A percentile compares a stretch with the other conserved stretches of the same genome.
phyloP scores from a whole-genome alignment of 2,329 filamentous ascomycete genomes.

The Sporothrix phasma region DNA sequence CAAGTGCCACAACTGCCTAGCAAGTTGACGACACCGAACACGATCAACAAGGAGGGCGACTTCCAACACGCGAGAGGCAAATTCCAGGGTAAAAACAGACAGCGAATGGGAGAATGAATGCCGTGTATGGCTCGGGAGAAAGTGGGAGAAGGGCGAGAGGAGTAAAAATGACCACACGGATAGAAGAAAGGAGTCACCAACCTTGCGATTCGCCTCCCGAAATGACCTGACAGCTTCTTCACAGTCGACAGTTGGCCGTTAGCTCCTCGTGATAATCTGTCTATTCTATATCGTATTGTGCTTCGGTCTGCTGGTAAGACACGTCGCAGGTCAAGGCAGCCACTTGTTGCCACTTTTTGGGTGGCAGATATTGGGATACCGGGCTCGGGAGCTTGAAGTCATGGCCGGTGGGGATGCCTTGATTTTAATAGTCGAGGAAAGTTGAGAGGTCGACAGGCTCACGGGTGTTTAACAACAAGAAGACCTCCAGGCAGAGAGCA shows the following conservation, averaged over 20 bases:
- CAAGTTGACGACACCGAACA: slow-evolving; percentile 4
- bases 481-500: background rate
- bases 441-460: background rate
- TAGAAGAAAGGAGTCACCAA: background rate
- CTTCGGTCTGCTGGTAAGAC: background rate
- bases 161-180: background rate
- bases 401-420: background rate
- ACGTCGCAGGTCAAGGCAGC: background rate
- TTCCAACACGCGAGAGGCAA: background rate
- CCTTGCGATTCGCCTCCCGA: background rate
- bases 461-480: background rate
- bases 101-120: background rate
- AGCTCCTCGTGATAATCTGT: background rate
- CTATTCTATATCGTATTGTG: background rate
- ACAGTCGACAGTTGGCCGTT: background rate
- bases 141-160: background rate
- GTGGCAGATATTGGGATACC: background rate
- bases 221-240: background rate
- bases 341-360: background rate
- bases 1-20: background rate
- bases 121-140: background rate
- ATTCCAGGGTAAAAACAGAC: background rate
- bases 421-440: background rate
- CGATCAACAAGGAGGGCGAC: background rate
- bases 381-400: background rate